Conservation (phyloP, 163 green algal species). For the Scenedesmus sp. region DNA sequence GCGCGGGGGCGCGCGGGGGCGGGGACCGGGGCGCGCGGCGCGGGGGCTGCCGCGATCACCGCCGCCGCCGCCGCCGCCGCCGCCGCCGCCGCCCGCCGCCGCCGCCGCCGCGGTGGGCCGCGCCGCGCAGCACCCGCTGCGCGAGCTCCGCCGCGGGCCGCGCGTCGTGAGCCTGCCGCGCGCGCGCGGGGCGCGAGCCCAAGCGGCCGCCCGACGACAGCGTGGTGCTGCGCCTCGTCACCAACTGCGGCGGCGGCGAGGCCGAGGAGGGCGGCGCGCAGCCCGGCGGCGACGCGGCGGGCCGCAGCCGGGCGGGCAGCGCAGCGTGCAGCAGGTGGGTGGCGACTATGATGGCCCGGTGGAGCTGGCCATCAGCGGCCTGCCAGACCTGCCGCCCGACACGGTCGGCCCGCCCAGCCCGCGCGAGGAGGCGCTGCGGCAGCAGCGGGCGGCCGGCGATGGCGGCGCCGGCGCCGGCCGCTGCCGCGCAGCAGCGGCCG, state of each 20-base stretch:
- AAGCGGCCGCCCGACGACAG: slow-evolving; percentile 13
- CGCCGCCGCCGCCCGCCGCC: too few relatives aligned
- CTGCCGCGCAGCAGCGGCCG: not conserved
- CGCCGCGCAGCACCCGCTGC: too few relatives aligned
- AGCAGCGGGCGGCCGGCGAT: not conserved
- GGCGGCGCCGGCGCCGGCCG: not conserved
- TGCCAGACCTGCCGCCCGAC: slow-evolving; percentile 26
- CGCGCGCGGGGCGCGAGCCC: slow-evolving; percentile 36
- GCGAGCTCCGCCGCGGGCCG: too few relatives aligned
- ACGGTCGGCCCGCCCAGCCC: slow-evolving; percentile 13
- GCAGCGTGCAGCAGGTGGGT: not conserved
- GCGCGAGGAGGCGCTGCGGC: not conserved
- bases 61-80: too few relatives aligned
- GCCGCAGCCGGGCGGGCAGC: not conserved
- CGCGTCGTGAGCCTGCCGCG: too few relatives aligned
- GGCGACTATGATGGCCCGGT: slow-evolving; percentile 35
- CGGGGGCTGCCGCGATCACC: too few relatives aligned
- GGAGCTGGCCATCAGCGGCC: slow-evolving; percentile 13
- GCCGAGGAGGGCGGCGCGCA: not conserved
- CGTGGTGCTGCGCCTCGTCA: slow-evolving; percentile 24
- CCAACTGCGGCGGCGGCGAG: not conserved
- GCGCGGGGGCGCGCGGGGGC: too few relatives aligned
- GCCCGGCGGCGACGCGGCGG: not conserved
- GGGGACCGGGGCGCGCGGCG: too few relatives aligned
- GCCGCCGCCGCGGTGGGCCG: too few relatives aligned